These are phyloP conservation scores for Colletotrichum siamense DNA, from an alignment of 2,329 filamentous ascomycete genomes.

Conservation along the genomic window DNA sequence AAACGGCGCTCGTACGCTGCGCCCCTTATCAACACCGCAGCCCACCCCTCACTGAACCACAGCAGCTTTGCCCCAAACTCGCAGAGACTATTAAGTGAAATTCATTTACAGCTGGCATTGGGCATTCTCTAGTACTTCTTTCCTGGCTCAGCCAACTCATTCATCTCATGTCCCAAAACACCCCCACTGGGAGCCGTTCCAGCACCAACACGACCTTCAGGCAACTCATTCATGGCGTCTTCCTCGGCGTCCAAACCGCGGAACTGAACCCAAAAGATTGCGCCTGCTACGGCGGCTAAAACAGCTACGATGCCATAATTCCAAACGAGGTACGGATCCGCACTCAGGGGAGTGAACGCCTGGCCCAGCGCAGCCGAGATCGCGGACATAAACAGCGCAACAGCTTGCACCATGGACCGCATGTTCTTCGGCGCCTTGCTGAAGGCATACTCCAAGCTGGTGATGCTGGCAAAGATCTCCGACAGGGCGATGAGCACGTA, in stretches of 20 bases:
- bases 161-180: background rate
- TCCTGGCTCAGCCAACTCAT: background rate
- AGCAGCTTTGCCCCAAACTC: background rate
- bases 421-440: slow-evolving; percentile 80
- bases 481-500: slow-evolving; percentile 55
- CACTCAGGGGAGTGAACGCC: slow-evolving; percentile 47
- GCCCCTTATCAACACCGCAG: background rate
- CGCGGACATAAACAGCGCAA: slow-evolving; percentile 73
- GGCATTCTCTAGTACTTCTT: background rate
- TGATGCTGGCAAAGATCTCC: slow-evolving; percentile 57
- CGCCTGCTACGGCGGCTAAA: slow-evolving; percentile 65
- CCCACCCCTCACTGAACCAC: background rate
- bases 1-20: background rate
- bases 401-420: slow-evolving; percentile 72
- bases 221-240: slow-evolving; percentile 68
- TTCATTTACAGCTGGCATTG: background rate
- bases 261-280: slow-evolving; percentile 74
- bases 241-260: slow-evolving; percentile 67
- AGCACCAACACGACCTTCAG: slow-evolving; percentile 31
- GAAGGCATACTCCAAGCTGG: slow-evolving; percentile 75
- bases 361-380: slow-evolving; percentile 73
- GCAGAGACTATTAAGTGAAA: background rate
- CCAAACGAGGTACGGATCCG: slow-evolving; percentile 74
- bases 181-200: background rate
- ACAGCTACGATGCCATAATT: slow-evolving; percentile 74